Conservation (phyloP, 108 stramenopile genomes). For the Fragilariopsis cylindrus region DNA sequence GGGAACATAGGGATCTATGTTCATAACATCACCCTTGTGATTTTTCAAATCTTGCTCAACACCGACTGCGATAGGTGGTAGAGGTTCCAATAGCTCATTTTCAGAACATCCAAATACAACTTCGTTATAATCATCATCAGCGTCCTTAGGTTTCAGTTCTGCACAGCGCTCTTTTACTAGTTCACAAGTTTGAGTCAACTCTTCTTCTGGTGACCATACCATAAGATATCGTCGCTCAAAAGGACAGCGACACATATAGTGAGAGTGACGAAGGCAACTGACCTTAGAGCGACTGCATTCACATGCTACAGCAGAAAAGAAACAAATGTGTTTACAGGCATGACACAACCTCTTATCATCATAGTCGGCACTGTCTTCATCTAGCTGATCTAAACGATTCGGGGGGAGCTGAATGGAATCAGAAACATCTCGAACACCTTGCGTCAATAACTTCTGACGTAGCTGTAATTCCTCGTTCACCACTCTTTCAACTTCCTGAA, state of each 20-base stretch:
- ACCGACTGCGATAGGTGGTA: slow-evolving; percentile 27
- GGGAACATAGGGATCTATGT: slow-evolving; percentile 24
- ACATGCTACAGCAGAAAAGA: slow-evolving; percentile 94
- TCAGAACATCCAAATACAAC: not conserved
- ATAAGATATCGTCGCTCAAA: slow-evolving; percentile 72
- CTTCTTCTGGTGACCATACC: slow-evolving; percentile 69
- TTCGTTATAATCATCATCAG: not conserved
- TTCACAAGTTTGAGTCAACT: slow-evolving; percentile 58
- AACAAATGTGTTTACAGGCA: slow-evolving; percentile 90
- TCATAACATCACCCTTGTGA: slow-evolving; percentile 28
- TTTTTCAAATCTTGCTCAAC: slow-evolving; percentile 32
- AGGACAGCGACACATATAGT: slow-evolving; percentile 87
- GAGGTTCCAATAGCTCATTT: slow-evolving; percentile 2
- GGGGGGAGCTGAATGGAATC: slow-evolving; percentile 58
- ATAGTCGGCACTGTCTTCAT: slow-evolving; percentile 86
- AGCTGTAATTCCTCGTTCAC: slow-evolving; percentile 72
- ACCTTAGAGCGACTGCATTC: slow-evolving; percentile 87
- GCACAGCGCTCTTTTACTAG: slow-evolving; percentile 56
- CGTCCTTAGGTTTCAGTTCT: slow-evolving; percentile 30
- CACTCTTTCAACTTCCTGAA: slow-evolving; percentile 67
- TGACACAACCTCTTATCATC: slow-evolving; percentile 91
- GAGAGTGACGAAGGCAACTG: slow-evolving; percentile 84
- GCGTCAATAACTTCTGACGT: slow-evolving; percentile 53
- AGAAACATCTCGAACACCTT: slow-evolving; percentile 84
- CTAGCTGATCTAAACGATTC: slow-evolving; percentile 78